Percentiles rank a stretch among this genome's conserved stretches.
Evolutionary conservation across 2,329 filamentous ascomycete genomes (phyloP).

Genomic region (Talaromyces rugulosus): DNA sequence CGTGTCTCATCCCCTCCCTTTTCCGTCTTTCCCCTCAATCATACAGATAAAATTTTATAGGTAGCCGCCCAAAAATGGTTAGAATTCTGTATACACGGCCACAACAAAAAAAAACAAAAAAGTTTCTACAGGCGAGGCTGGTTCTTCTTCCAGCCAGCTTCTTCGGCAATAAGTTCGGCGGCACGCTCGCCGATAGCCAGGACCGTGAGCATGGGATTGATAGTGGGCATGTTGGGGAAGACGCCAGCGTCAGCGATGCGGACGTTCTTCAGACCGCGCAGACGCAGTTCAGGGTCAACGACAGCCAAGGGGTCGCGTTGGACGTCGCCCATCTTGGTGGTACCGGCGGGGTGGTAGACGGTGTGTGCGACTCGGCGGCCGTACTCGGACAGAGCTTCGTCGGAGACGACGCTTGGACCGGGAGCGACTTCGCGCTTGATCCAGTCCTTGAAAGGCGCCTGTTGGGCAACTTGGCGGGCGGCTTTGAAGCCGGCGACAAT

Average conservation of each 20-base stretch:
- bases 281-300: slow-evolving; percentile 69
- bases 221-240: slow-evolving; percentile 80
- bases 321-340: slow-evolving; percentile 83
- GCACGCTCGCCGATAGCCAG: slow-evolving; percentile 76
- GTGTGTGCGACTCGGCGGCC: slow-evolving; percentile 78
- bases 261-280: slow-evolving; percentile 67
- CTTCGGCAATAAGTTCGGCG: slow-evolving; percentile 75
- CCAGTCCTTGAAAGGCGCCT: slow-evolving; percentile 76
- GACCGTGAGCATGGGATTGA: slow-evolving; percentile 91
- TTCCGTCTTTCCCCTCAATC: not conserved
- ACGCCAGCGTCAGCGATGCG: slow-evolving; percentile 83
- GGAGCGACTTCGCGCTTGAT: slow-evolving; percentile 78
- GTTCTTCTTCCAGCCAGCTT: slow-evolving; percentile 62
- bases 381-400: slow-evolving; percentile 78
- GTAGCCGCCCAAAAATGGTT: not conserved
- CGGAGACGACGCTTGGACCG: slow-evolving; percentile 66
- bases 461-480: slow-evolving; percentile 69
- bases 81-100: not conserved
- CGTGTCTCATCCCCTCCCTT: not conserved
- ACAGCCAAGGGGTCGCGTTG: slow-evolving; percentile 67
- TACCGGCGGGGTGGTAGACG: slow-evolving; percentile 85
- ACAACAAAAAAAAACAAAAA: no score
- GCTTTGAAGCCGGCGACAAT: slow-evolving; percentile 73
- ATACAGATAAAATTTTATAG: not conserved
- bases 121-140: slow-evolving; percentile 49